Conservation (phyloP, 2,329 filamentous ascomycete species). For the Aspergillus pseudoviridinutans region DNA sequence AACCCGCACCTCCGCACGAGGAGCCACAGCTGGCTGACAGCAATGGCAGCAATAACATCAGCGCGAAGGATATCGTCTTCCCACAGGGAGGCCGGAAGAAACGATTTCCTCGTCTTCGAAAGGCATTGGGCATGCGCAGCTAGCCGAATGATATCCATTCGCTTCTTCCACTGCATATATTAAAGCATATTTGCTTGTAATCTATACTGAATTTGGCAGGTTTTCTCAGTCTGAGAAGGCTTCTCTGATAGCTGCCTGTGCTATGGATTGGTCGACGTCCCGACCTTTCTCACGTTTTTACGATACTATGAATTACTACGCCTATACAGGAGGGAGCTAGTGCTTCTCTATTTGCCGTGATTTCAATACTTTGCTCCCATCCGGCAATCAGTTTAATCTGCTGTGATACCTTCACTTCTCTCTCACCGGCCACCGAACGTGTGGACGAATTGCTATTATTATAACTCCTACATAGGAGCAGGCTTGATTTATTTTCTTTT, state of each 20-base stretch:
- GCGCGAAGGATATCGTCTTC: slow-evolving; percentile 30
- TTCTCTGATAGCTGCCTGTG: not conserved
- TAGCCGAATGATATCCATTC: not conserved
- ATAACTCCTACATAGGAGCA: not conserved
- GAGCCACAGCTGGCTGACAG: not conserved
- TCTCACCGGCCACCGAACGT: not conserved
- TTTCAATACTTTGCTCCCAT: not conserved
- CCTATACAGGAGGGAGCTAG: not conserved
- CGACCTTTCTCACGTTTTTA: not conserved
- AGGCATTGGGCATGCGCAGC: slow-evolving; percentile 40
- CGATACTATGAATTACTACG: not conserved
- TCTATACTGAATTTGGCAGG: not conserved
- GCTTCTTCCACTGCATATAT: slow-evolving; percentile 1
- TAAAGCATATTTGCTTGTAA: not conserved
- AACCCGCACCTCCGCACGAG: not conserved
- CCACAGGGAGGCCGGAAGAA: slow-evolving; percentile 42
- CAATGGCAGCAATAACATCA: not conserved
- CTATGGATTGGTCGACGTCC: not conserved
- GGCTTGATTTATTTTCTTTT: not conserved
- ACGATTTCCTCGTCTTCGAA: slow-evolving; percentile 42
- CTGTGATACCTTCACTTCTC: not conserved
- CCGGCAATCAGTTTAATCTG: not conserved
- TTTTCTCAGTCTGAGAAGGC: not conserved
- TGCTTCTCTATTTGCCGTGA: not conserved
- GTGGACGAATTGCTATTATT: not conserved